Conservation (phyloP, 805 yeast species). For the Saccharomycopsis sp. region DNA sequence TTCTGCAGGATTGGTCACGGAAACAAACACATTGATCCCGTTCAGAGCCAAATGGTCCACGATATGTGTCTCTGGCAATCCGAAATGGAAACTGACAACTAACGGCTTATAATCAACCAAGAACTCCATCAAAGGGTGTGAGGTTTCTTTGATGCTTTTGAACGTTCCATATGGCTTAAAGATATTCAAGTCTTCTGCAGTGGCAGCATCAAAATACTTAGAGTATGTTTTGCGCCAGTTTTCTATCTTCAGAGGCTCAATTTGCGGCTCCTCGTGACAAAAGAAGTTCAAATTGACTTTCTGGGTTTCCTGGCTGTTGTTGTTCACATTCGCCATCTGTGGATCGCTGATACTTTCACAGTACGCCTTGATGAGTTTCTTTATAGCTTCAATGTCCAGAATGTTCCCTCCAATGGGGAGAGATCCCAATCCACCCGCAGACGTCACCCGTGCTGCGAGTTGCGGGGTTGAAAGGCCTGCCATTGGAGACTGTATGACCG, state of each 20-base stretch:
- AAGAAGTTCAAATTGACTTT: conserved; percentile 43
- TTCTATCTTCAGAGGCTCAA: conserved; percentile 19
- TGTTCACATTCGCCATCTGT: neutral
- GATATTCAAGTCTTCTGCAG: conserved; percentile 18
- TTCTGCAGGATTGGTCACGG: conserved; percentile 43
- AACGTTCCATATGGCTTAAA: conserved; percentile 23
- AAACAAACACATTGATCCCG: conserved; percentile 38
- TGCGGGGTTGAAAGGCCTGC: conserved; percentile 45
- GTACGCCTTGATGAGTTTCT: neutral
- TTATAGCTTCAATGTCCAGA: neutral
- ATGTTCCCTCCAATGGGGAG: conserved; percentile 30
- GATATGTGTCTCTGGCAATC: conserved; percentile 33
- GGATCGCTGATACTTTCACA: neutral
- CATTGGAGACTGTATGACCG: conserved; percentile 54
- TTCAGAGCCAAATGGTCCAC: conserved; percentile 30
- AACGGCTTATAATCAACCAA: conserved; percentile 28
- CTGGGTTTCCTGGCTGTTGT: neutral
- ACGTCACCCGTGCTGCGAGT: conserved; percentile 38
- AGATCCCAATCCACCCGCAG: conserved; percentile 46
- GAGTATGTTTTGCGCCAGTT: conserved; percentile 25
- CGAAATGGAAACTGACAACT: conserved; percentile 50
- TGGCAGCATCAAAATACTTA: conserved; percentile 1
- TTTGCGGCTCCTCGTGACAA: conserved; percentile 30
- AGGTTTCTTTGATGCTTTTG: neutral
- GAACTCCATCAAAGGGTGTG: neutral